Evolutionary conservation across 352 stramenopile genomes (phyloP).

Genomic region (Phytopythium delawarense): DNA sequence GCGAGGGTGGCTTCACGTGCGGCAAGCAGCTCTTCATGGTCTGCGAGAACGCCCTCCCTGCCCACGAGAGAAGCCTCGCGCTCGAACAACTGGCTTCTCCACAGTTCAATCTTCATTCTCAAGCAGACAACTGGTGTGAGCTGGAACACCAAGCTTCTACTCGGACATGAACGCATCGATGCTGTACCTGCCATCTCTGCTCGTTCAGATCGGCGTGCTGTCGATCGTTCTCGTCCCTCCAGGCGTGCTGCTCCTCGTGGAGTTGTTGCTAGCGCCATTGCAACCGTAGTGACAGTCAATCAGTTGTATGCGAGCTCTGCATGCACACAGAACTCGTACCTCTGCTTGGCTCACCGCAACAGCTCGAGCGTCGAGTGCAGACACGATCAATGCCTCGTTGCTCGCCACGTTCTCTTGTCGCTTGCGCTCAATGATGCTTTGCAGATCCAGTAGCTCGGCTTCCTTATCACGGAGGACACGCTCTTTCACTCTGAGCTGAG

Average conservation of each 20-base stretch:
- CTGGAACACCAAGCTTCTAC: background rate
- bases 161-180: background rate
- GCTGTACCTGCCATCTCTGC: slow-evolving; percentile 2
- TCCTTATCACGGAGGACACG: slow-evolving; percentile 43
- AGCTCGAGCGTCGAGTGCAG: background rate
- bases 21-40: background rate
- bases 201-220: background rate
- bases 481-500: slow-evolving; percentile 34
- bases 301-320: background rate
- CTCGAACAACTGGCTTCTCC: background rate
- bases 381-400: background rate
- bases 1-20: background rate
- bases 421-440: slow-evolving; percentile 13
- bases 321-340: background rate
- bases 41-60: background rate
- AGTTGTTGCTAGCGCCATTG: background rate
- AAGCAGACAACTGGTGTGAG: background rate
- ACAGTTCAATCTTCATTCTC: background rate
- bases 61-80: background rate
- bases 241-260: background rate
- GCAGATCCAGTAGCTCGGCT: slow-evolving; percentile 21
- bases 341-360: background rate
- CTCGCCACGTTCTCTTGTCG: background rate
- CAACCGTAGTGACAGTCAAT: background rate
- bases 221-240: background rate